Evolutionary conservation across 1,284 basidiomycete genomes (phyloP).

Genomic region (Stygiomarasmius scandens): DNA sequence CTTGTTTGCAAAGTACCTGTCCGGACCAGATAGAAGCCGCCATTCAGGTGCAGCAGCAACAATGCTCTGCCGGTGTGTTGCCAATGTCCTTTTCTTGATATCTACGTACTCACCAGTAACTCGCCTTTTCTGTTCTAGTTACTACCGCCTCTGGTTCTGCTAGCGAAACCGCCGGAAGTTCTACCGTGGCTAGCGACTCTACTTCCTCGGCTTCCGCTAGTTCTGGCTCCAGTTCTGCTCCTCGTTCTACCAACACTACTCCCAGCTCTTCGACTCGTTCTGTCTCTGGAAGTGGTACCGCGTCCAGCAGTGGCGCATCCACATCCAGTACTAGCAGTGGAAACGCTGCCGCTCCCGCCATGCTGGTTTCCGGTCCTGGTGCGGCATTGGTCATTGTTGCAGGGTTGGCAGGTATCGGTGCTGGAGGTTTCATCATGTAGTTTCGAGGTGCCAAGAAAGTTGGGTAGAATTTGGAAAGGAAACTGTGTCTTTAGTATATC

Average conservation of each 20-base stretch:
- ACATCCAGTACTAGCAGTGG: background rate
- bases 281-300: background rate
- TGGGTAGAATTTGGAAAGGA: too few relatives aligned
- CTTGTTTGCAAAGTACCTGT: constrained; percentile 20
- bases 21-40: background rate
- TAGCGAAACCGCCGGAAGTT: too few relatives aligned
- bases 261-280: background rate
- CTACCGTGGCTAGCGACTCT: background rate
- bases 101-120: too few relatives aligned
- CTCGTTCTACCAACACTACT: background rate
- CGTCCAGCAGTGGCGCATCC: background rate
- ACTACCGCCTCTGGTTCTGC: too few relatives aligned
- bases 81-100: background rate
- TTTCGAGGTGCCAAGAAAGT: background rate
- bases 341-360: background rate
- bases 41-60: background rate
- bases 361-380: background rate
- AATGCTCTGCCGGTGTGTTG: background rate
- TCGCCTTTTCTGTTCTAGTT: too few relatives aligned
- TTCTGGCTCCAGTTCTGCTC: background rate
- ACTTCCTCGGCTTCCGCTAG: background rate
- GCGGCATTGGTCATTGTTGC: background rate
- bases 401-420: background rate
- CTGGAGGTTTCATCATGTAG: background rate
- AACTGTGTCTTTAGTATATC: too few relatives aligned